Conservation (phyloP, 371 early-diverging fungal species). For the Actinomortierella ambigua region DNA sequence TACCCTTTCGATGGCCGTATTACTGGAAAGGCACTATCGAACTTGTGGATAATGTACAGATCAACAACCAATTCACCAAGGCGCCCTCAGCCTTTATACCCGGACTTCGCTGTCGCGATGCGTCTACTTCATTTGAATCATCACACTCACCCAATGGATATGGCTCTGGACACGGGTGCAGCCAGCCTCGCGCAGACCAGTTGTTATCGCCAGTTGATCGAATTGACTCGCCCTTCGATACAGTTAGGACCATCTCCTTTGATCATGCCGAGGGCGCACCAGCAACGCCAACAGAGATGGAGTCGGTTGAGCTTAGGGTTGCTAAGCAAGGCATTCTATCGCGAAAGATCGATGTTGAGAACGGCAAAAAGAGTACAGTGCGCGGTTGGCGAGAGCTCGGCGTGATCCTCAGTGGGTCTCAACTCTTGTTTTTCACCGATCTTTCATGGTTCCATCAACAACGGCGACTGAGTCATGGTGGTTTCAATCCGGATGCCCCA, state of each 20-base stretch:
- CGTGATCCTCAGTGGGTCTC: conserved; percentile 77
- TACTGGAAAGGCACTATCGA: conserved; percentile 51
- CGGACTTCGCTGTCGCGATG: conserved; percentile 42
- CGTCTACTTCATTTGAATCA: no score
- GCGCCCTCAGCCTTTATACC: conserved; percentile 46
- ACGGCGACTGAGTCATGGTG: conserved; percentile 16
- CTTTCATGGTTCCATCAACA: conserved; percentile 51
- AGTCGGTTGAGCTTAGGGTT: conserved; percentile 63
- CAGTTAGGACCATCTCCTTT: no score
- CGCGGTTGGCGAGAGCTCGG: conserved; percentile 80
- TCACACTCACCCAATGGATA: no score
- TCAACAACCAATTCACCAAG: conserved; percentile 45
- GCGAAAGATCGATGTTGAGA: conserved; percentile 75
- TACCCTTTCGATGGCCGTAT: conserved; percentile 48
- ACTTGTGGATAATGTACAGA: conserved; percentile 45
- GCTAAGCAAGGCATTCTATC: conserved; percentile 72
- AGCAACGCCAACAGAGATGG: conserved; percentile 10
- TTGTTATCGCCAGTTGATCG: no score
- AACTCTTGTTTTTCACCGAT: conserved; percentile 75
- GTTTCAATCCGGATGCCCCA: conserved; percentile 25
- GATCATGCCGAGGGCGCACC: no score
- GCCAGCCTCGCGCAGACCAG: no score
- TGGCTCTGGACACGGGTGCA: conserved; percentile 49
- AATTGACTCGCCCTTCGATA: no score
- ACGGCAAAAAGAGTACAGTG: conserved; percentile 70